Conservation (phyloP, 2,329 filamentous ascomycete species). For the Aspergillus eucalypticola region DNA sequence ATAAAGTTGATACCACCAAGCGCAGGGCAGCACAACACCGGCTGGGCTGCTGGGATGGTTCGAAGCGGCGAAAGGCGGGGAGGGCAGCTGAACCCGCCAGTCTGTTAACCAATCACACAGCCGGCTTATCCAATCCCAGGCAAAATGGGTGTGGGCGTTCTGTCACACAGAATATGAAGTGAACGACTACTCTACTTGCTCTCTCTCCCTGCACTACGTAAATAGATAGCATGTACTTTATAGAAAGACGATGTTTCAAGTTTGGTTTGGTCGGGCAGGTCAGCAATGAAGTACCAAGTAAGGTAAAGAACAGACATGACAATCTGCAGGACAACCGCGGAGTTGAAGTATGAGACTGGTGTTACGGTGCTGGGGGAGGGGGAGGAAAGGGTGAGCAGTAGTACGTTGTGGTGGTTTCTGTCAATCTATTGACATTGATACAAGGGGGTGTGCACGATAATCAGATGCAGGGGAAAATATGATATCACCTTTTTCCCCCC, state of each 20-base stretch:
- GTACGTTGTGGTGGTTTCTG: not conserved
- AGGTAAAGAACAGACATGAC: too few species aligned
- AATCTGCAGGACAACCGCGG: too few species aligned
- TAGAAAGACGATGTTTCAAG: too few species aligned
- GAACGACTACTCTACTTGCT: too few species aligned
- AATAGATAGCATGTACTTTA: too few species aligned
- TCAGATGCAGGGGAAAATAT: conserved; percentile 19
- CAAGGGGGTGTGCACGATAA: conserved; percentile 16
- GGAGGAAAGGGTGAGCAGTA: too few species aligned
- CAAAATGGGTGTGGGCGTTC: too few species aligned
- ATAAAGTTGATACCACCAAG: not conserved
- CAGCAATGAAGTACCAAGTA: too few species aligned
- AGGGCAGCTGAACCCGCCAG: not conserved
- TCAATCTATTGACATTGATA: conserved; percentile 10
- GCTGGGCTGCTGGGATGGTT: not conserved
- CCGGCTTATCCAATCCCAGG: conserved; percentile 30
- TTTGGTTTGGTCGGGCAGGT: too few species aligned
- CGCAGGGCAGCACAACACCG: too few species aligned
- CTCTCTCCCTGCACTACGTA: too few species aligned
- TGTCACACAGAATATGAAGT: too few species aligned
- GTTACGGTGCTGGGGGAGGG: not conserved
- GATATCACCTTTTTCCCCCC: conserved; percentile 8
- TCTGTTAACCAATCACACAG: conserved; percentile 28
- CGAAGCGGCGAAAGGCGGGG: not conserved
- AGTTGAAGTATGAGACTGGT: not conserved